Conservation (phyloP, 257 asterid species). For the Capsicum pubescens region DNA sequence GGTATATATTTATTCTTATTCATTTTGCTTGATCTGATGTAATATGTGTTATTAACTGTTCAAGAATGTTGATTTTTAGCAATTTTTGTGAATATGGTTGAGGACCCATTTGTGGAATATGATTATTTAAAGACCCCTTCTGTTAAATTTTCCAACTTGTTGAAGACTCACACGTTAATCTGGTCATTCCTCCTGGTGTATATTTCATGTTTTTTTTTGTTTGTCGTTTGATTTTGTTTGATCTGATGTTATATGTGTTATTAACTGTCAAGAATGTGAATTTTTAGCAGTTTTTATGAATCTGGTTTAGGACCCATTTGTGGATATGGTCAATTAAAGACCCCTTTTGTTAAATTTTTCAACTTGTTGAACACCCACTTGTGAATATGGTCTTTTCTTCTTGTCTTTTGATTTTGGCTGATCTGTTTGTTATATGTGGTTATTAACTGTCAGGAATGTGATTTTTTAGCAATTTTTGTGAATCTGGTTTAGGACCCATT, state of each 20-base stretch:
- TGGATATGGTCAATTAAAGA: neutral
- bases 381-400: too few species aligned
- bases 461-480: neutral
- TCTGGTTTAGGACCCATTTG: neutral
- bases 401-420: neutral
- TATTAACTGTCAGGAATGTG: neutral
- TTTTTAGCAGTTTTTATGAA: too few species aligned
- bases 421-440: constrained; percentile 26
- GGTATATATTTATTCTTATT: constrained; percentile 41
- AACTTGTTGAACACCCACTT: too few species aligned
- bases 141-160: neutral
- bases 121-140: neutral
- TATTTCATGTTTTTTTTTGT: neutral
- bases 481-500: too few species aligned
- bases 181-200: too few species aligned
- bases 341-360: neutral
- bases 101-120: too few species aligned
- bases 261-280: too few species aligned
- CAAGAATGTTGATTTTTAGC: neutral
- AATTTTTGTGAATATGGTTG: neutral
- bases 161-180: too few species aligned
- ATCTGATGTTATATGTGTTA: too few species aligned
- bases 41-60: neutral
- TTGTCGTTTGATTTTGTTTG: too few species aligned
- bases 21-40: constrained; percentile 30